Base-by-base conservation (phyloP, 768 basidiomycete species). In the Tulasnella sp. region DNA sequence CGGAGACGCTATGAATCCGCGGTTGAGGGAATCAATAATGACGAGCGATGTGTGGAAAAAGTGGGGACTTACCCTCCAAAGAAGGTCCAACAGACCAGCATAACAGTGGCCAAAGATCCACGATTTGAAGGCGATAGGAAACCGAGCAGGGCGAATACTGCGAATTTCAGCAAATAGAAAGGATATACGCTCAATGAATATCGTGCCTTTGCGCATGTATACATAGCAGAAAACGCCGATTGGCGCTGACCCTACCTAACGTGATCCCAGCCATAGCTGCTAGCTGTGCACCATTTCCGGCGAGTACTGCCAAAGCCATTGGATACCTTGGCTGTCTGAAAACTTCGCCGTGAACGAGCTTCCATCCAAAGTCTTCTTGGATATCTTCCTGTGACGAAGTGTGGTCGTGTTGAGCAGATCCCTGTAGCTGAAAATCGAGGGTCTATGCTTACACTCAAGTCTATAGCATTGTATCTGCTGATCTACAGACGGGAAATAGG, bases 311-410 rank as follows among this genome's bases (percentile, higher is more conserved):
- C 7, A 98, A 74, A 7, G 85, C 64, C 77, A 93, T 81, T 0
- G 91, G 82, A 55, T 84, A 78, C 47, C 73, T 73, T 0, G 95
- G 95, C 1, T 84, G 75, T 21, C 95, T 81, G 77, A 97, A 98
- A 17, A 98, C 89, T 72, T 98, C 95, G 21, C 92, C 93, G 65
- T 96, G 92, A 23, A 98, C 84, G 17, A 98, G 80, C 68, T 98
- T 98, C 95, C 95, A 98, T 1, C 95, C 95, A 80, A 86, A 95
- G 66, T 98, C 95, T 73, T 98, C 95, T 71, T 94, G 91, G 2
- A 96, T 88, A 67, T 95, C 92, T 68, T 95, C 92, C 88, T 91
- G 64, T 32, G 27, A 53, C 26, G 10, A 41, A 49, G 38, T n/a
- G n/a, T n/a, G 34, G 15, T 15, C 5, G 49, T 49, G 19, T 29